Conservation (phyloP, 129 eudicot genomes). For the Oenanthe sinensis region DNA sequence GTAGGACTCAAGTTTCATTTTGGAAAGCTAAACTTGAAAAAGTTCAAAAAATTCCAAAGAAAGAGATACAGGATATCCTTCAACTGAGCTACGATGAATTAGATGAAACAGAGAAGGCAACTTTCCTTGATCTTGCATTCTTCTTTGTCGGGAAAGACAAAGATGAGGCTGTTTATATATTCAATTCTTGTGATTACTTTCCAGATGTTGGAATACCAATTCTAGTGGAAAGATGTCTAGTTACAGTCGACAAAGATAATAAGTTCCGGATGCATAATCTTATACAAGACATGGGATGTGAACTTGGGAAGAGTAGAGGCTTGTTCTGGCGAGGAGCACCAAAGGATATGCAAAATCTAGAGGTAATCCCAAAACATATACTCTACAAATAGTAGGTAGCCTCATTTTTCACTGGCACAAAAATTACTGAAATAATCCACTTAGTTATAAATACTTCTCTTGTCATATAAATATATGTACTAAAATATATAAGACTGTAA, state of each 20-base stretch:
- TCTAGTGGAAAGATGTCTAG: constrained; percentile 10
- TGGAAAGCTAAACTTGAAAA: too few relatives aligned
- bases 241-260: neutral
- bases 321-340: neutral
- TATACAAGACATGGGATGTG: neutral
- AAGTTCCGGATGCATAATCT: neutral
- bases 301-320: constrained; percentile 1
- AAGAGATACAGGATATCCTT: neutral
- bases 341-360: neutral
- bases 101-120: neutral
- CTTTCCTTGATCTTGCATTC: constrained; percentile 18
- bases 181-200: neutral
- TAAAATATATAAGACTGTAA: too few relatives aligned
- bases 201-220: constrained; percentile 1
- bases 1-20: too few relatives aligned
- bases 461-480: too few relatives aligned
- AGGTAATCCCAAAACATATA: neutral
- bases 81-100: neutral
- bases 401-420: too few relatives aligned
- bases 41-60: too few relatives aligned
- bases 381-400: neutral
- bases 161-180: neutral
- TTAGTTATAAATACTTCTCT: too few relatives aligned
- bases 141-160: neutral
- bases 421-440: too few relatives aligned